Percentiles rank a stretch among this genome's conserved stretches.
phyloP scores from a whole-genome alignment of 441 rosid genomes.

The Adansonia madagascariensis region DNA sequence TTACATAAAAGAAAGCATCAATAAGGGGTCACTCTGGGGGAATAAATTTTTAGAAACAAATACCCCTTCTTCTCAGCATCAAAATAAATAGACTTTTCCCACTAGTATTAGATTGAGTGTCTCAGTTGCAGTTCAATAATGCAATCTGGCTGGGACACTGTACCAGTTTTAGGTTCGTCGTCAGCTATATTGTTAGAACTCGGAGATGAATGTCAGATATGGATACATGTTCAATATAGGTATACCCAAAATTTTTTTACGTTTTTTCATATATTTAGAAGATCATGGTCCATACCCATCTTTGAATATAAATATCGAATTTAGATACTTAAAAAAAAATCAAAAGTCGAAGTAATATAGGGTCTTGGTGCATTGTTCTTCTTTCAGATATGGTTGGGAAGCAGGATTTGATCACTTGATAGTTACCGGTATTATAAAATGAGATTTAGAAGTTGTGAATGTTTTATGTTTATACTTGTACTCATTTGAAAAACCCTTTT shows the following conservation, averaged over 20 bases:
- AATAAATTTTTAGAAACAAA: neutral
- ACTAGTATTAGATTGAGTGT: neutral
- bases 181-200: too few species aligned
- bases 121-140: constrained; percentile 13
- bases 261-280: too few species aligned
- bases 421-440: neutral
- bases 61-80: too few species aligned
- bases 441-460: neutral
- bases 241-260: too few species aligned
- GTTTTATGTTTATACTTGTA: too few species aligned
- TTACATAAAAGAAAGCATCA: neutral
- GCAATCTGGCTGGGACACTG: constrained; percentile 6
- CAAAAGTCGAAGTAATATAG: too few species aligned
- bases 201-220: too few species aligned
- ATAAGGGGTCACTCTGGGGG: neutral
- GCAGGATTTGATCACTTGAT: neutral
- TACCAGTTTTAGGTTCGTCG: neutral
- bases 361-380: neutral
- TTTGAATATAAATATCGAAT: too few species aligned
- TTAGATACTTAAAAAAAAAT: too few species aligned
- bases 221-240: too few species aligned
- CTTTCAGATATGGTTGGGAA: neutral
- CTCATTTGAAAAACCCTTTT: too few species aligned
- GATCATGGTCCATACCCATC: too few species aligned
- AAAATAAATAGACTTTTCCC: neutral